Base-by-base conservation (phyloP, 2,329 filamentous ascomycete genomes). In the Neonectria punicea region DNA sequence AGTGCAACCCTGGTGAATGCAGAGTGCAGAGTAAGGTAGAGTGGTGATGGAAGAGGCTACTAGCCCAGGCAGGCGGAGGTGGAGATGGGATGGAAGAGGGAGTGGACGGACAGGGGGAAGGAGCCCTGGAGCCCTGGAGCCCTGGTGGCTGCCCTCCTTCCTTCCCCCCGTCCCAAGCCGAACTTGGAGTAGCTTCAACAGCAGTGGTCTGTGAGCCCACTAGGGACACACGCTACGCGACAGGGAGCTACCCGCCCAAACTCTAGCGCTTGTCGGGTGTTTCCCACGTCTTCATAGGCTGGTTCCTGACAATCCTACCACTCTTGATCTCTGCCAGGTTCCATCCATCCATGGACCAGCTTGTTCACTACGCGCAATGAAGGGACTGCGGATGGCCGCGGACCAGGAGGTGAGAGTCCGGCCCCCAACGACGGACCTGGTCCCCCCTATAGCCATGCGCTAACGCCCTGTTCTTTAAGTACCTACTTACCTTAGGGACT, bases 191-290 rank as follows among this genome's bases (percentile, higher is more conserved):
- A 71, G 70, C n/a, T 36, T 36, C 34, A 10, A 8, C n/a, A 41
- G 16, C 58, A 70, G 47, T 61, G 61, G 61, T 69, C 61, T 70
- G 70, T 73, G 70, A 70, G 68, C 63, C 70, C 53, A 55, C 59
- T 65, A 65, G 59, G 60, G 70, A 10, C 49, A 59, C 58, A 43
- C 61, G 41, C 61, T 49, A 58, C 53, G 60, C 43, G 44, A 32
- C 47, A 61, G 41, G 49, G 57, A 44, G 39, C 22, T 47, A 47
- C 32, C 49, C 39, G 46, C 39, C 41, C 41, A 41, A 18, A 18
- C 41, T 32, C 20, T 34, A 13, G 28, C 30, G 49, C 49, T 51
- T 34, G n/a, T 18, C 30, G 18, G 49, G 47, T 18, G 9, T 32
- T 20, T 13, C n/a, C 16, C 47, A 32, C 3, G 28, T 9, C 49